A percentile compares a stretch with the other conserved stretches of the same genome.
phyloP scores from a whole-genome alignment of 805 yeast species.

The Teunomyces pallodes region DNA sequence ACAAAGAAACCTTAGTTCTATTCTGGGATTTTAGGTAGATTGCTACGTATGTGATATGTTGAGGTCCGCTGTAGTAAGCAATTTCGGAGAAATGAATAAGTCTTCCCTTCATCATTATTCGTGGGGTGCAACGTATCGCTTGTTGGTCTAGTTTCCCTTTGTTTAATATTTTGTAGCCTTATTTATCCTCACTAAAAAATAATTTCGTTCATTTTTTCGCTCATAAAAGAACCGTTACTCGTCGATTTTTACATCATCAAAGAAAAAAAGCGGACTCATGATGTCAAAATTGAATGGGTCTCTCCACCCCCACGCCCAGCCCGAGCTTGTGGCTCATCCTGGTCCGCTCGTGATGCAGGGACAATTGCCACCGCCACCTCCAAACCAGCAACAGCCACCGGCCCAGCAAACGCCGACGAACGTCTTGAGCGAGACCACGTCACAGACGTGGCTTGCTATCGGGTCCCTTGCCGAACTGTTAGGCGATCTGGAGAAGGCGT shows the following conservation, averaged over 20 bases:
- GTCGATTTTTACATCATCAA: not conserved
- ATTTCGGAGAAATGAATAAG: no score
- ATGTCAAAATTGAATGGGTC: constrained; percentile 2
- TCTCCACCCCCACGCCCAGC: constrained; percentile 5
- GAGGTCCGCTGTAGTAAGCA: no score
- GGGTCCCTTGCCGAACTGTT: constrained; percentile 87
- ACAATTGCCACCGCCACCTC: constrained; percentile 1
- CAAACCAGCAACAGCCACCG: not conserved
- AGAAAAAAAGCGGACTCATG: not conserved
- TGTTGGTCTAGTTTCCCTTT: no score
- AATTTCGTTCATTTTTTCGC: not conserved
- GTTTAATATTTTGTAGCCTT: not conserved
- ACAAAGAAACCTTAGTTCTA: no score
- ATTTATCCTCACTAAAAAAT: not conserved
- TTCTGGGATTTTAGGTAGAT: no score
- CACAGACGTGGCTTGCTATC: constrained; percentile 84
- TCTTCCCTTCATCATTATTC: no score
- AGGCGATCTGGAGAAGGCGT: constrained; percentile 87
- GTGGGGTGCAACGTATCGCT: no score
- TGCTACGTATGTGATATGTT: no score
- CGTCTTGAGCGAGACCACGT: constrained; percentile 50
- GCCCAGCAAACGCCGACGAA: constrained; percentile 10
- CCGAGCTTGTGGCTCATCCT: constrained; percentile 1
- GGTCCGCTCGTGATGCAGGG: constrained; percentile 3
- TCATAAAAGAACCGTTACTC: constrained; percentile 3